These are phyloP conservation scores for Paraphoma chrysanthemicola DNA, from an alignment of 2,329 filamentous ascomycete genomes.

Conservation along the genomic window DNA sequence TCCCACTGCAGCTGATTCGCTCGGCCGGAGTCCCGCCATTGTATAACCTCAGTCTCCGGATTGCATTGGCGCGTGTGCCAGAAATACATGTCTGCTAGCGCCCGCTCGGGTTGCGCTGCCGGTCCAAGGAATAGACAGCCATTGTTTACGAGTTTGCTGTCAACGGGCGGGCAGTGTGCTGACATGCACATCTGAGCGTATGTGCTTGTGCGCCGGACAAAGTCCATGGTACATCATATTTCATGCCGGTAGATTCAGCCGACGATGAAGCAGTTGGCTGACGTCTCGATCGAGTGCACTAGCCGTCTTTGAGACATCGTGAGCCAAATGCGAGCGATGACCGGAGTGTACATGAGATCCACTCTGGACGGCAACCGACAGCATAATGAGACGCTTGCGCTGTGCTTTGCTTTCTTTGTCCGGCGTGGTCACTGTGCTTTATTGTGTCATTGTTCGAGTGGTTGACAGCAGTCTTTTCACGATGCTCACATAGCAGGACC, in stretches of 20 bases:
- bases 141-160: not conserved
- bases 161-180: not conserved
- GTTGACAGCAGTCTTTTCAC: not conserved
- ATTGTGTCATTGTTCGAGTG: not conserved
- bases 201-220: not conserved
- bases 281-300: not conserved
- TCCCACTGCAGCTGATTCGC: no score
- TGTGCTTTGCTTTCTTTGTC: not conserved
- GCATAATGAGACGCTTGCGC: not conserved
- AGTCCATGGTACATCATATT: not conserved
- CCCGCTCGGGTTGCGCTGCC: not conserved
- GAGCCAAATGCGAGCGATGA: not conserved
- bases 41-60: no score
- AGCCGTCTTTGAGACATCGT: not conserved
- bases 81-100: not conserved
- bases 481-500: not conserved
- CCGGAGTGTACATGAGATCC: not conserved
- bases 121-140: not conserved
- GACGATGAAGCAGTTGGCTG: not conserved
- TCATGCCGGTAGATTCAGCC: not conserved
- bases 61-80: no score
- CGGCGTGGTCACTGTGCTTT: not conserved
- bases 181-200: not conserved
- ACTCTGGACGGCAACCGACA: not conserved
- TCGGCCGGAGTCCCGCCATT: no score